Base-by-base conservation (phyloP, 129 eudicot genomes). In the Artemisia annua region DNA sequence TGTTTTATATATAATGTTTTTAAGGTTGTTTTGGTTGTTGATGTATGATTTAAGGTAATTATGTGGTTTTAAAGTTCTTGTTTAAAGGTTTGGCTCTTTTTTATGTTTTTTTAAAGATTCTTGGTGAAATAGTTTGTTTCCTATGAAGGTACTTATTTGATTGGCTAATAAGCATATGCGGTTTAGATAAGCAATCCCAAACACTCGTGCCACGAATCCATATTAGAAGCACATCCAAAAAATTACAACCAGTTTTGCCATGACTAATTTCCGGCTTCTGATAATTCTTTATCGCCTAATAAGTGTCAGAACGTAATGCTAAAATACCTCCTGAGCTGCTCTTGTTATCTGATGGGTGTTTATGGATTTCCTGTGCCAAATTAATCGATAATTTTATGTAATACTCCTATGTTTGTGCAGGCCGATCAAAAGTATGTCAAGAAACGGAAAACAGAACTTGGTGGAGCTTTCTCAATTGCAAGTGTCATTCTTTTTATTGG, bases 401-500 rank as follows among this genome's bases (percentile, higher is more conserved):
- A 20, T 50, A 5, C 74, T 51, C 22, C n/a, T 17, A n/a, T n/a
- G 32, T 61, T 66, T 77, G 12, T 85, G 69, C 67, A 90, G 90
- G 96, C 86, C 24, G 98, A 94, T 78, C 98, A 90, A 79, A 86
- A 86, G 84, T 86, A 85, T 26, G 89, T 94, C 62, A 79, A 68
- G 73, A 94, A 94, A 82, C 88, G 97, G 61, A 94, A 94, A 76
- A 94, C 98, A 53, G 98, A 94, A 87, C 92, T 94, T 13, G 98
- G 98, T 7, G 98, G 98, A 58, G 67, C 96, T 71, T 83, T 94
- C 78, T 94, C 98, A 61, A 87, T 94, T 35, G 98, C 98, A 46
- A 94, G 97, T 63, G 90, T 92, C 92, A 94, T 94, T 59, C 93
- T 94, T 69, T 90, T 94, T 81, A 87, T 90, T 79, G 98, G 98